These are phyloP conservation scores for Scytalidium sp. DNA, from an alignment of 2,329 filamentous ascomycete genomes.

Conservation along the genomic window DNA sequence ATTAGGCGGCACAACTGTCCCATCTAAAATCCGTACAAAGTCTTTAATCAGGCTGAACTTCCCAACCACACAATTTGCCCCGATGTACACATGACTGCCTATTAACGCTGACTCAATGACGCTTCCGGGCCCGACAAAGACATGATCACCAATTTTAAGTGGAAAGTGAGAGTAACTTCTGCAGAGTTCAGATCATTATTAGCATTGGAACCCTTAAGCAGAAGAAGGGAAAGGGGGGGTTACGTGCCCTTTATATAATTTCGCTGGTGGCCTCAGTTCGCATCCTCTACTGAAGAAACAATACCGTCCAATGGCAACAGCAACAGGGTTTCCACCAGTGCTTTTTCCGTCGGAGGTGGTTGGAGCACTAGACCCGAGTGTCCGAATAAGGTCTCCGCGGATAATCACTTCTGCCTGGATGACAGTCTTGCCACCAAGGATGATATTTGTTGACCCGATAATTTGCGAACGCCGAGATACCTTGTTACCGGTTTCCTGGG, in stretches of 20 bases:
- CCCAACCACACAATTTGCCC: conserved; percentile 71
- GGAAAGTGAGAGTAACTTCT: conserved; percentile 72
- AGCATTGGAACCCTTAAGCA: neutral
- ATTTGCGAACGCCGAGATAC: conserved; percentile 90
- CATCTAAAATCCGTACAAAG: conserved; percentile 83
- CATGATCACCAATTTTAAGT: conserved; percentile 90
- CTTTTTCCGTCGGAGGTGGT: conserved; percentile 13
- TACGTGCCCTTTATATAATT: conserved; percentile 69
- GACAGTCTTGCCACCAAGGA: conserved; percentile 91
- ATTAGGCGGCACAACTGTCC: conserved; percentile 76
- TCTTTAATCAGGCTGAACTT: conserved; percentile 93
- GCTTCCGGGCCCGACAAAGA: conserved; percentile 75
- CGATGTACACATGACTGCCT: conserved; percentile 83
- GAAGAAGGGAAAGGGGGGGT: conserved; percentile 9
- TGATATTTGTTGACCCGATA: conserved; percentile 95
- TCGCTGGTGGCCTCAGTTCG: conserved; percentile 77
- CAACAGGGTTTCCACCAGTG: conserved; percentile 33
- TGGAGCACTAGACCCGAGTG: conserved; percentile 40
- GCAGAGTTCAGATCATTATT: conserved; percentile 2
- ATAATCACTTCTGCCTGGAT: conserved; percentile 95
- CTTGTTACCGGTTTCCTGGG: conserved; percentile 94
- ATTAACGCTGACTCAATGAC: conserved; percentile 82
- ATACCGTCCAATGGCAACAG: conserved; percentile 87
- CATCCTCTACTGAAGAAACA: conserved; percentile 81
- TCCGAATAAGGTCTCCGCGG: conserved; percentile 78